These are phyloP conservation scores for Apiospora kogelbergensis DNA, from an alignment of 2,329 filamentous ascomycete genomes.

Conservation along the genomic window DNA sequence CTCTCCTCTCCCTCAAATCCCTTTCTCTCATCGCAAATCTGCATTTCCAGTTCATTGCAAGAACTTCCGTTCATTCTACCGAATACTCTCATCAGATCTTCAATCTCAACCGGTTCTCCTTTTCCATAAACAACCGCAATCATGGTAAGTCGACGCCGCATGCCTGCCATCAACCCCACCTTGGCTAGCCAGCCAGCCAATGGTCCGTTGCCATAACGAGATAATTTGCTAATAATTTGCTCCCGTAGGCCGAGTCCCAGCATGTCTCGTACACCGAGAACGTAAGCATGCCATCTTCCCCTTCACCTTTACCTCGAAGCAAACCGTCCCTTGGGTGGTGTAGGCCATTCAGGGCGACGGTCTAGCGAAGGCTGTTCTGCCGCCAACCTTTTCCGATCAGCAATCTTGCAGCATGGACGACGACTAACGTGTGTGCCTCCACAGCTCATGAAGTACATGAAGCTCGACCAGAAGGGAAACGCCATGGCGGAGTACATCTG, in stretches of 20 bases:
- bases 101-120: neutral
- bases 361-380: neutral
- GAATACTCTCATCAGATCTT: neutral
- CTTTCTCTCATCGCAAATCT: neutral
- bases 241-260: constrained; percentile 38
- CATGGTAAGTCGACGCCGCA: constrained; percentile 27
- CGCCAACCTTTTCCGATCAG: neutral
- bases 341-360: neutral
- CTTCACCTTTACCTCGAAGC: neutral
- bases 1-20: neutral
- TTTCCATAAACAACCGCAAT: constrained; percentile 19
- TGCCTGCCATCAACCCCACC: constrained; percentile 25
- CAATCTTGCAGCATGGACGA: neutral
- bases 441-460: constrained; percentile 89
- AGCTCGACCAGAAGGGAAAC: constrained; percentile 82
- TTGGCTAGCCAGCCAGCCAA: constrained; percentile 23
- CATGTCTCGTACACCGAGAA: constrained; percentile 34
- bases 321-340: neutral
- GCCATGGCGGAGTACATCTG: constrained; percentile 97
- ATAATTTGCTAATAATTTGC: constrained; percentile 35
- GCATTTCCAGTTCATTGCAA: neutral
- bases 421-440: constrained; percentile 15
- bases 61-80: neutral
- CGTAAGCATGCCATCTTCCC: constrained; percentile 25
- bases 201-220: constrained; percentile 31